Base-by-base conservation (phyloP, 345 rosid species). In the Hibiscus mutabilis region DNA sequence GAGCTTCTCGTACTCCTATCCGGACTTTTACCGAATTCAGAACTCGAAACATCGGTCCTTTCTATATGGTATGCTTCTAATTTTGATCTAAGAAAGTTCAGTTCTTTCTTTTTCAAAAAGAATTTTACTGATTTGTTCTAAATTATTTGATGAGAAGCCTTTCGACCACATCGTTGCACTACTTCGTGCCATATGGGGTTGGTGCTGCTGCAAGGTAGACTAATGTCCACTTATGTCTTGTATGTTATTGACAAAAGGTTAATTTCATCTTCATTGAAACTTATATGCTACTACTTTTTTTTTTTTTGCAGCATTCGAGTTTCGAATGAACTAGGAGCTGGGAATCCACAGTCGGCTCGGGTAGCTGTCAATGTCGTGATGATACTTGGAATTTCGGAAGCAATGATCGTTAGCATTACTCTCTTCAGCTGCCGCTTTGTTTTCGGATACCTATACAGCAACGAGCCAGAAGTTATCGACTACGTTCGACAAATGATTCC, bases 181-280 rank as follows among this genome's bases (percentile, higher is more conserved):
- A 67, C 49, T 66, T 66, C 52, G 19, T 85, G 16, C 81, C 81
- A 57, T 79, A 51, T 60, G 89, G 85, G n/a, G 44, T 87, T 51
- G 85, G 85, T 73, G 88, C 88, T 55, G 77, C 85, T 2, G 88
- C 84, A 15, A 88, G 92, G 92, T 88, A 42, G 76, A 31, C 24
- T 18, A 53, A 53, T 53, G 18, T 53, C 57, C 18, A 18, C 6
- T 6, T 15, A 7, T 18, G 9, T 53, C 57, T 0, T 37, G 42
- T 37, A 35, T 6, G 9, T 6, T 6, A 1, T 35, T 12, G 52
- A 24, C 31, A 24, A 12, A 25, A 3, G 53, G 42, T 49, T 13
- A 63, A 63, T 10, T 63, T 37, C 3, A 19, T 63, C 49, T 53
- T 25, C 49, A 40, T 19, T 61, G 24, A 2, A 42, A 47, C 51